Percentiles rank a stretch among this genome's conserved stretches.
Conservation (phyloP, 1,139 yeast species). For the Diutina pseudorugosa region DNA sequence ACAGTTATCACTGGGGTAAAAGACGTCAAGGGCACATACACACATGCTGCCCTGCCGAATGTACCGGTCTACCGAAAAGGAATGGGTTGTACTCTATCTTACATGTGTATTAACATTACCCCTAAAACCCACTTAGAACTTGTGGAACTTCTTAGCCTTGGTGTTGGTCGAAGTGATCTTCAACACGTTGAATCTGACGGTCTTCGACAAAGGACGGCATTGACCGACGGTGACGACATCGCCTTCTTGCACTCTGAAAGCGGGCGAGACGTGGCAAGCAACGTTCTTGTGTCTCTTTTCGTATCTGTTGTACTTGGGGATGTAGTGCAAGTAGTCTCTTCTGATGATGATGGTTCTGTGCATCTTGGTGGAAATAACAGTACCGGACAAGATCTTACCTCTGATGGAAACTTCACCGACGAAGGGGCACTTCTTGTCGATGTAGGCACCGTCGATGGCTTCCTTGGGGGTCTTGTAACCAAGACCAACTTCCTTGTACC, state of each 20-base stretch:
- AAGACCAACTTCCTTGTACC: slow-evolving; percentile 99
- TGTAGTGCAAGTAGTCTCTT: slow-evolving; percentile 99
- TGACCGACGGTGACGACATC: slow-evolving; percentile 99
- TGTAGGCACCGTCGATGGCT: slow-evolving; percentile 97
- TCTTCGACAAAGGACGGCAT: slow-evolving; percentile 99
- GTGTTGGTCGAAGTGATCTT: slow-evolving; percentile 87
- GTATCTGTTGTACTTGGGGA: slow-evolving; percentile 99
- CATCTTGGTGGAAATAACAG: slow-evolving; percentile 99
- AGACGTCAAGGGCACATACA: no score
- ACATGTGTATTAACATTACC: slow-evolving; percentile 4
- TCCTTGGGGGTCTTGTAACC: slow-evolving; percentile 99
- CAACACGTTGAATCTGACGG: slow-evolving; percentile 99
- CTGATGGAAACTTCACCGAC: slow-evolving; percentile 95
- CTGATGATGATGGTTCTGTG: slow-evolving; percentile 99
- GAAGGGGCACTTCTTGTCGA: slow-evolving; percentile 99
- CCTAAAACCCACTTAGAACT: slow-evolving; percentile 52
- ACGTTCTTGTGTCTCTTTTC: slow-evolving; percentile 99
- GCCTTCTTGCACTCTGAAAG: slow-evolving; percentile 99
- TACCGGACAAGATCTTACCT: slow-evolving; percentile 98
- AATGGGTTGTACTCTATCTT: neutral
- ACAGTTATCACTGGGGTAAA: no score
- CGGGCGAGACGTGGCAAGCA: slow-evolving; percentile 99
- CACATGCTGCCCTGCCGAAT: no score
- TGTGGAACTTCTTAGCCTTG: slow-evolving; percentile 89
- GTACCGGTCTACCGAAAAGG: no score